A percentile compares a stretch with the other conserved stretches of the same genome.
Conservation (phyloP, 371 early-diverging fungal genomes). For the Synchytrium microbalum region DNA sequence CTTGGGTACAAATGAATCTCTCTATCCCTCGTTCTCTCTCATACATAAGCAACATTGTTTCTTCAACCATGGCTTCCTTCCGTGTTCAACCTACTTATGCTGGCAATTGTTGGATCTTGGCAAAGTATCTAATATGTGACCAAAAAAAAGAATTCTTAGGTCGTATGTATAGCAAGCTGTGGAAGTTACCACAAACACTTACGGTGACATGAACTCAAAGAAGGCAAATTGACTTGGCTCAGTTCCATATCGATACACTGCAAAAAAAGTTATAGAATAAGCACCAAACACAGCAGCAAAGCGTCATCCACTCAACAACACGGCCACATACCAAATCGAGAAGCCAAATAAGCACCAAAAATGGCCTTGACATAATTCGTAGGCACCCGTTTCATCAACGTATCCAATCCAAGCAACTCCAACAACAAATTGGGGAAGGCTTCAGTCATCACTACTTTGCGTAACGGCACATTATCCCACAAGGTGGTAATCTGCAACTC, state of each 20-base stretch:
- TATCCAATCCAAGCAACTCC: slow-evolving; percentile 79
- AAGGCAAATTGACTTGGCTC: slow-evolving; percentile 95
- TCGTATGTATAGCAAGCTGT: background rate
- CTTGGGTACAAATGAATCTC: too few species aligned
- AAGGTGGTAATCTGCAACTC: slow-evolving; percentile 83
- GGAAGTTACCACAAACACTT: too few species aligned
- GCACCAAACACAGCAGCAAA: slow-evolving; percentile 6
- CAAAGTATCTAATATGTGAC: background rate
- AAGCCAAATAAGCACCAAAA: slow-evolving; percentile 91
- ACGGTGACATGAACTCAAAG: slow-evolving; percentile 84
- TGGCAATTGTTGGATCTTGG: background rate
- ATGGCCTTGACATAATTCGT: slow-evolving; percentile 91
- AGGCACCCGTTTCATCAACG: slow-evolving; percentile 79
- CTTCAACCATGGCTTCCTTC: too few species aligned
- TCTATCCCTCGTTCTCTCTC: too few species aligned
- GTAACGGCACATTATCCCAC: slow-evolving; percentile 84
- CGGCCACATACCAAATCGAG: slow-evolving; percentile 57
- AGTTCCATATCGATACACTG: slow-evolving; percentile 89
- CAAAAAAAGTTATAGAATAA: slow-evolving; percentile 1
- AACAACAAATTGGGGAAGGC: slow-evolving; percentile 90
- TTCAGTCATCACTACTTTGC: slow-evolving; percentile 72
- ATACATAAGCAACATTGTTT: too few species aligned
- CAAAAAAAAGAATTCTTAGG: background rate
- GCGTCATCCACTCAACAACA: slow-evolving; percentile 4
- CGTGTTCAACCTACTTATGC: too few species aligned